Evolutionary conservation across 2,329 filamentous ascomycete species (phyloP).

Genomic region (Trichoderma polysporum): DNA sequence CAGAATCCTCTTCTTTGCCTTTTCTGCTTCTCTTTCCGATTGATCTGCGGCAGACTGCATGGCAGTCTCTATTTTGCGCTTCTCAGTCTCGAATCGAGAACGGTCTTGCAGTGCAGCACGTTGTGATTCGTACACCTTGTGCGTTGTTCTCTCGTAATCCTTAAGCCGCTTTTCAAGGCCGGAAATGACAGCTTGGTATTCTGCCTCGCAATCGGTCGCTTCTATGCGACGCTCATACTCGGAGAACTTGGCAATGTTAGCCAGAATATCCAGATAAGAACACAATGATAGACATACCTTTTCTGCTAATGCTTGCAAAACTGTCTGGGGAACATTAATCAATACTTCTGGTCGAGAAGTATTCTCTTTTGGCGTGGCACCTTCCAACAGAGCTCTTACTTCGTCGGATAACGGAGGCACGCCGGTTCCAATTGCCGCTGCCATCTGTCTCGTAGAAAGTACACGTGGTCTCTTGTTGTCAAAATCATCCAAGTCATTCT

Average conservation of each 20-base stretch:
- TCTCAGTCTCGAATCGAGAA: slow-evolving; percentile 47
- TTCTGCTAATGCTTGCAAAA: slow-evolving; percentile 41
- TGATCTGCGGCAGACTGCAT: slow-evolving; percentile 31
- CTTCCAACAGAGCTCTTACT: slow-evolving; percentile 33
- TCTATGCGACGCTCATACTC: slow-evolving; percentile 32
- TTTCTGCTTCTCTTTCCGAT: slow-evolving; percentile 38
- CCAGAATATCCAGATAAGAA: neutral
- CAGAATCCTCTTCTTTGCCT: slow-evolving; percentile 37
- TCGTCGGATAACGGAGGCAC: slow-evolving; percentile 36
- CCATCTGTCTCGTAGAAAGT: slow-evolving; percentile 25
- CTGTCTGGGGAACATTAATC: slow-evolving; percentile 32
- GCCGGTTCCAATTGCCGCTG: slow-evolving; percentile 25
- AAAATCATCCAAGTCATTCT: slow-evolving; percentile 37
- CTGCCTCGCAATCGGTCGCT: slow-evolving; percentile 32
- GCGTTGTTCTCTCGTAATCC: slow-evolving; percentile 46
- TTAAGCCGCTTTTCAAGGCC: slow-evolving; percentile 47
- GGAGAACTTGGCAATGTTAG: slow-evolving; percentile 28
- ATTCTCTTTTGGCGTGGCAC: slow-evolving; percentile 21
- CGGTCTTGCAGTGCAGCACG: slow-evolving; percentile 54
- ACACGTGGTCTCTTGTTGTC: slow-evolving; percentile 33
- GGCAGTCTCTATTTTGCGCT: slow-evolving; percentile 39
- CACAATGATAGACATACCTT: slow-evolving; percentile 34
- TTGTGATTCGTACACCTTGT: slow-evolving; percentile 47
- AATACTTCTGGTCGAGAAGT: slow-evolving; percentile 25
- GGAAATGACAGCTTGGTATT: slow-evolving; percentile 44